Percentiles rank a stretch among this genome's conserved stretches.
phyloP scores from a whole-genome alignment of 108 stramenopile genomes.

The Skeletonema costatum region DNA sequence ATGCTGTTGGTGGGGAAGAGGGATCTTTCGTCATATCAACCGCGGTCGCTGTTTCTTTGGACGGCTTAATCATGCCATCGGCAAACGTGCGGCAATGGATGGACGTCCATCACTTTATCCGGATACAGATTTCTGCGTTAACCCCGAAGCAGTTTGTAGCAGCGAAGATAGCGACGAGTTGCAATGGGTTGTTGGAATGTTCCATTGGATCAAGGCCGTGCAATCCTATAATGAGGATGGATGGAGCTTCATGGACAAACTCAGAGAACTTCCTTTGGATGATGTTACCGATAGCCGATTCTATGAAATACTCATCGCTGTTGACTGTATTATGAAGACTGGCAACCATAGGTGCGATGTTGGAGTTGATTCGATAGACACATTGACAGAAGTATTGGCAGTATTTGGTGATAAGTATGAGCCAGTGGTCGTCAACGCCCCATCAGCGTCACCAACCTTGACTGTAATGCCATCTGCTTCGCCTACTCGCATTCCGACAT shows the following conservation, averaged over 20 bases:
- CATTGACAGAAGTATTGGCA: conserved; percentile 4
- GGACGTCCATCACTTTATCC: conserved; percentile 23
- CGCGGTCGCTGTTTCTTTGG: conserved; percentile 45
- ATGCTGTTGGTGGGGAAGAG: conserved; percentile 50
- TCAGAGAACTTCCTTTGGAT: background rate
- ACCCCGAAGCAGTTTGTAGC: conserved; percentile 39
- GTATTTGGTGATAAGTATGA: background rate
- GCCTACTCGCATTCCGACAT: conserved; percentile 15
- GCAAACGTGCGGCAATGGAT: conserved; percentile 23
- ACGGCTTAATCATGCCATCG: conserved; percentile 33
- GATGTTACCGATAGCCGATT: background rate
- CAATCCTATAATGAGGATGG: conserved; percentile 37
- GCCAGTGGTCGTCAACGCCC: background rate
- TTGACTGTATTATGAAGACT: conserved; percentile 38
- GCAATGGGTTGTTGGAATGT: conserved; percentile 37
- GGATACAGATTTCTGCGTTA: conserved; percentile 36
- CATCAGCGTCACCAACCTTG: conserved; percentile 14
- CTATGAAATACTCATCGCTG: background rate
- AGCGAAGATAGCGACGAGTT: conserved; percentile 23
- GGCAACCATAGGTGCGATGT: conserved; percentile 19
- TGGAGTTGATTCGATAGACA: conserved; percentile 15
- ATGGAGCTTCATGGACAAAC: conserved; percentile 28
- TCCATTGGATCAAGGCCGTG: conserved; percentile 46
- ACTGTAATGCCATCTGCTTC: conserved; percentile 15
- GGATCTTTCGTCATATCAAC: conserved; percentile 26